Percentiles rank a stretch among this genome's conserved stretches.
Conservation (phyloP, 768 basidiomycete species). For the Termitomyces sp. region DNA sequence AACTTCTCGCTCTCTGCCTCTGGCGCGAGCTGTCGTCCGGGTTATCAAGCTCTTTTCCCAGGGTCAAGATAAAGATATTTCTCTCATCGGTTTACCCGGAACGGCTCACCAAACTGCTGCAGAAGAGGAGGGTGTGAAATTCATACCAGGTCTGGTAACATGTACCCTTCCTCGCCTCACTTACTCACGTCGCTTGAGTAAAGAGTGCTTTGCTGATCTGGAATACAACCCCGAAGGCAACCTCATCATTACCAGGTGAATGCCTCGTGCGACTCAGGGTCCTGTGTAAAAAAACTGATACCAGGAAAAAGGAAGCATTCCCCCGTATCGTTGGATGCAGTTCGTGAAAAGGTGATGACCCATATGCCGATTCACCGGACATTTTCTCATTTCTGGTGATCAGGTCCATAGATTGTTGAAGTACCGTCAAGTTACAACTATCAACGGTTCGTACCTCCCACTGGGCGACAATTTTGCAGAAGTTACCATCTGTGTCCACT, state of each 20-base stretch:
- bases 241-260: slow-evolving; percentile 54
- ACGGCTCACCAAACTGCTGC: slow-evolving; percentile 57
- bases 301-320: slow-evolving; percentile 39
- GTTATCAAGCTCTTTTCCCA: slow-evolving; percentile 47
- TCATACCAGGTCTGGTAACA: slow-evolving; percentile 47
- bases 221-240: slow-evolving; percentile 54
- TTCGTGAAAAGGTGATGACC: slow-evolving; percentile 16
- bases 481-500: slow-evolving; percentile 63
- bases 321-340: slow-evolving; percentile 34
- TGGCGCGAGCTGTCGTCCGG: slow-evolving; percentile 49
- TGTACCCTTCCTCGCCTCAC: neutral
- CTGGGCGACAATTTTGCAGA: slow-evolving; percentile 38
- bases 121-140: slow-evolving; percentile 46
- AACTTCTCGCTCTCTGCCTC: slow-evolving; percentile 45
- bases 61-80: slow-evolving; percentile 27
- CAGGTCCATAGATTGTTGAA: slow-evolving; percentile 15
- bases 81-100: slow-evolving; percentile 60
- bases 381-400: neutral
- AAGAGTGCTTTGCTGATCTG: slow-evolving; percentile 66
- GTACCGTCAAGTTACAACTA: slow-evolving; percentile 42
- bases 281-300: neutral
- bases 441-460: slow-evolving; percentile 32
- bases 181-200: neutral
- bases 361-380: too few species aligned
- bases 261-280: neutral